Conservation (phyloP, 345 rosid genomes). For the Erucastrum elatum region DNA sequence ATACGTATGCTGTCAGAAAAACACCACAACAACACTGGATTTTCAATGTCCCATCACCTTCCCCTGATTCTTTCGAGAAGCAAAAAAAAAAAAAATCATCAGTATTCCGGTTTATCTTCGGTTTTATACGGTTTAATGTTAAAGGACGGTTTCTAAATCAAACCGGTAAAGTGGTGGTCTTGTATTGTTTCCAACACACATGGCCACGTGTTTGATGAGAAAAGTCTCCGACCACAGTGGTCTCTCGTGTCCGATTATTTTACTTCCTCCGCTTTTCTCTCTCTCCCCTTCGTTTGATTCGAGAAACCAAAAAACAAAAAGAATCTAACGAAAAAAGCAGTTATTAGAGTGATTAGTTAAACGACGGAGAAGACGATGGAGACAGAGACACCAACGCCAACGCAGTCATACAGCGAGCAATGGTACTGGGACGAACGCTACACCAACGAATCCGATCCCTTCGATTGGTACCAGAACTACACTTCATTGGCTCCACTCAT, state of each 20-base stretch:
- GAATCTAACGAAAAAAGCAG: background rate
- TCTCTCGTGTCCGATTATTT: background rate
- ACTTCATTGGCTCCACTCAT: slow-evolving; percentile 73
- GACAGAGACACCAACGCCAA: slow-evolving; percentile 42
- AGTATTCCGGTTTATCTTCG: background rate
- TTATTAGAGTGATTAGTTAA: slow-evolving; percentile 4
- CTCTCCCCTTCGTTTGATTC: slow-evolving; percentile 6
- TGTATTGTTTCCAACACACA: background rate
- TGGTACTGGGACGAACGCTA: slow-evolving; percentile 96
- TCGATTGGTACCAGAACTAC: slow-evolving; percentile 95
- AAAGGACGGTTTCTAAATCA: background rate
- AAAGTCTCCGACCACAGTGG: slow-evolving; percentile 16
- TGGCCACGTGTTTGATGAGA: slow-evolving; percentile 13
- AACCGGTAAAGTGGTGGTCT: background rate
- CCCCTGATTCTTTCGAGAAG: background rate
- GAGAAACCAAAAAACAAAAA: background rate
- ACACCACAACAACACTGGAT: background rate
- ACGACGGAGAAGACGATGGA: slow-evolving; percentile 29
- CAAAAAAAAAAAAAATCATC: background rate
- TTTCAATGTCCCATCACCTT: background rate
- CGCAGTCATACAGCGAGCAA: slow-evolving; percentile 80
- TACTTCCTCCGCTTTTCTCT: background rate
- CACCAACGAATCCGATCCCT: slow-evolving; percentile 65
- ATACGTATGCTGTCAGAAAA: background rate
- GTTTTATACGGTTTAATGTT: background rate